These are phyloP conservation scores for Mycena indigotica DNA, from an alignment of 768 basidiomycete genomes.

Conservation along the genomic window DNA sequence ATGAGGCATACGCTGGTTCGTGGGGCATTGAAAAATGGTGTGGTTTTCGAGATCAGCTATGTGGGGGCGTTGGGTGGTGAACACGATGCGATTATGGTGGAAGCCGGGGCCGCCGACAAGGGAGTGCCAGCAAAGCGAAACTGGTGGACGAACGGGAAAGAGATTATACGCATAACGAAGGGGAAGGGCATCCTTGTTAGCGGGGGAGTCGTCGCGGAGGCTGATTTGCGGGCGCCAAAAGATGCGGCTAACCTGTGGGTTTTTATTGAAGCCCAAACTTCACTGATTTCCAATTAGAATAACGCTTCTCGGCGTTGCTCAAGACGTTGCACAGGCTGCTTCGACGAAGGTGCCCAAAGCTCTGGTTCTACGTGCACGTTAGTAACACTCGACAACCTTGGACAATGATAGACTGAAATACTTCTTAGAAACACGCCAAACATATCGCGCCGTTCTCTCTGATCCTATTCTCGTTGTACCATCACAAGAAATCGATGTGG, in stretches of 20 bases:
- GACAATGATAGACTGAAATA: no score
- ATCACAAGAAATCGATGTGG: slow-evolving; percentile 8
- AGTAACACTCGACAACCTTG: no score
- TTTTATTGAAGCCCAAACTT: no score
- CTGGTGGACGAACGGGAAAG: slow-evolving; percentile 82
- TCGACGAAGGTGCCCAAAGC: slow-evolving; percentile 65
- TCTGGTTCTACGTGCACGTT: slow-evolving; percentile 72
- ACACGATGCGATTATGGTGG: slow-evolving; percentile 45
- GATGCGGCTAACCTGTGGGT: slow-evolving; percentile 79
- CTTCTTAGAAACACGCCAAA: slow-evolving; percentile 83
- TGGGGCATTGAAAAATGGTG: slow-evolving; percentile 79
- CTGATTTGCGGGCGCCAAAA: slow-evolving; percentile 67
- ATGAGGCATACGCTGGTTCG: slow-evolving; percentile 84
- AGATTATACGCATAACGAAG: slow-evolving; percentile 78
- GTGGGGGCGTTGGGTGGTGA: slow-evolving; percentile 72
- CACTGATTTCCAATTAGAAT: slow-evolving; percentile 44
- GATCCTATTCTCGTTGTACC: slow-evolving; percentile 71
- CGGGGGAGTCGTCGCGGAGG: slow-evolving; percentile 61
- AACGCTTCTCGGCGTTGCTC: slow-evolving; percentile 65
- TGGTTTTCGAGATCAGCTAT: slow-evolving; percentile 81
- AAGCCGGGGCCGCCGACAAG: slow-evolving; percentile 53
- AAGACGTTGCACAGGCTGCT: slow-evolving; percentile 67
- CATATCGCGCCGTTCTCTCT: slow-evolving; percentile 78
- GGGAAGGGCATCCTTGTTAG: slow-evolving; percentile 77
- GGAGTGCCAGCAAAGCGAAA: slow-evolving; percentile 66